Evolutionary conservation across 176 grass and related monocot genomes (phyloP).

Genomic region (Eragrostis curvula): DNA sequence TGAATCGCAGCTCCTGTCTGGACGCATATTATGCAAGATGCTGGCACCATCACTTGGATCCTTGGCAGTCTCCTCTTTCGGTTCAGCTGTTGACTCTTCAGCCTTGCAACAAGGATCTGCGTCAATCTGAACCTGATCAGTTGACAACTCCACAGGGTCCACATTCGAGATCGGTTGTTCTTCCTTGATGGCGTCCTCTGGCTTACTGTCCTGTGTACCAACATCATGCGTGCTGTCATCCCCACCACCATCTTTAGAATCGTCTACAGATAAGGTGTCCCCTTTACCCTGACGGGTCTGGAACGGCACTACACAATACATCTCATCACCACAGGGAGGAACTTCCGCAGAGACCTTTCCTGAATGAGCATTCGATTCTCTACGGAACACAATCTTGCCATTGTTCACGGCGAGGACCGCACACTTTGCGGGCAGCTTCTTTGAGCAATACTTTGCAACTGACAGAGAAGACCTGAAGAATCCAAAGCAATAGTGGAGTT

Average conservation of each 20-base stretch:
- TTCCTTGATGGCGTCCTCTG: not conserved
- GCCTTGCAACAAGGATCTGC: constrained; percentile 17
- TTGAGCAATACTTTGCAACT: constrained; percentile 86
- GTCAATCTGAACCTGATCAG: not conserved
- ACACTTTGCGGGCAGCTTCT: constrained; percentile 76
- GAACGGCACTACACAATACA: constrained; percentile 60
- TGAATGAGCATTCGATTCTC: constrained; percentile 53
- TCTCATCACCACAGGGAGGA: constrained; percentile 40
- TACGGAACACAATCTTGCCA: constrained; percentile 90
- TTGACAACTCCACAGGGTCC: not conserved
- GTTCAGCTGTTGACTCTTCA: not conserved
- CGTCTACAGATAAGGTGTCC: constrained; percentile 1
- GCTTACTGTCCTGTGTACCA: not conserved
- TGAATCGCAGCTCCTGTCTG: constrained; percentile 29
- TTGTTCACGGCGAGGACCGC: constrained; percentile 69
- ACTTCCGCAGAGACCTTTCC: constrained; percentile 54
- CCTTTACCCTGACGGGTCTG: constrained; percentile 35
- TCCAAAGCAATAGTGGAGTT: not conserved
- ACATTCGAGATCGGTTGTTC: constrained; percentile 17
- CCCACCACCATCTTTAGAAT: constrained; percentile 3
- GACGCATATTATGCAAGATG: constrained; percentile 60
- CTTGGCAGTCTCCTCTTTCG: constrained; percentile 34
- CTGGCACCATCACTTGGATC: constrained; percentile 51
- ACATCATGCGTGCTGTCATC: constrained; percentile 25
- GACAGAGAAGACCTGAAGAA: constrained; percentile 63